phyloP scores from a whole-genome alignment of 306 rosid genomes.

The Rosa lucieae region DNA sequence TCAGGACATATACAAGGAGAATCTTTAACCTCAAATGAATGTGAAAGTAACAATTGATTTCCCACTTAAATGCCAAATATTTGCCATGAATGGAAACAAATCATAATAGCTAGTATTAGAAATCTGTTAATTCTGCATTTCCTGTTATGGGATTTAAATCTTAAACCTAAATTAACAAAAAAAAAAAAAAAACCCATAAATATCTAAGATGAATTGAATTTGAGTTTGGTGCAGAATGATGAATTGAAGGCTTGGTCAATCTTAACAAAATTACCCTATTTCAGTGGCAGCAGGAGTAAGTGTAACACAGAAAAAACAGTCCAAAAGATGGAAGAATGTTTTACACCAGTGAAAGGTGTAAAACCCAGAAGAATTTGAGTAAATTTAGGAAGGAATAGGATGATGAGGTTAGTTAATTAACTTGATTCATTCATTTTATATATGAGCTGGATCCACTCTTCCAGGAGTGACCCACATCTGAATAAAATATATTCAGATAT shows the following conservation, averaged over 20 bases:
- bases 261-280: background rate
- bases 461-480: conserved; percentile 53
- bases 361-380: conserved; percentile 12
- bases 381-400: conserved; percentile 23
- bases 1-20: background rate
- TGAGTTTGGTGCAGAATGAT: background rate
- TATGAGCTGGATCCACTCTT: conserved; percentile 96
- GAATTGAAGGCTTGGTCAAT: background rate
- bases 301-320: background rate
- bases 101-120: background rate
- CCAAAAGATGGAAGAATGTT: background rate
- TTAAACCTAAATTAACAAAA: background rate
- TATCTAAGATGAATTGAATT: background rate
- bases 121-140: background rate
- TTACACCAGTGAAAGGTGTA: background rate
- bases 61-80: background rate
- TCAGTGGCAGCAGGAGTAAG: background rate
- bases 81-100: background rate
- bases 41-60: background rate
- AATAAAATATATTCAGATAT: conserved; percentile 27
- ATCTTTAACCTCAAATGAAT: background rate
- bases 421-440: conserved; percentile 9
- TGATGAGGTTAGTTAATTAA: conserved; percentile 41
- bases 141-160: background rate
- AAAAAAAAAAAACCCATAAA: background rate